Base-by-base conservation (phyloP, 441 rosid species). In the Mallotus japonicus region DNA sequence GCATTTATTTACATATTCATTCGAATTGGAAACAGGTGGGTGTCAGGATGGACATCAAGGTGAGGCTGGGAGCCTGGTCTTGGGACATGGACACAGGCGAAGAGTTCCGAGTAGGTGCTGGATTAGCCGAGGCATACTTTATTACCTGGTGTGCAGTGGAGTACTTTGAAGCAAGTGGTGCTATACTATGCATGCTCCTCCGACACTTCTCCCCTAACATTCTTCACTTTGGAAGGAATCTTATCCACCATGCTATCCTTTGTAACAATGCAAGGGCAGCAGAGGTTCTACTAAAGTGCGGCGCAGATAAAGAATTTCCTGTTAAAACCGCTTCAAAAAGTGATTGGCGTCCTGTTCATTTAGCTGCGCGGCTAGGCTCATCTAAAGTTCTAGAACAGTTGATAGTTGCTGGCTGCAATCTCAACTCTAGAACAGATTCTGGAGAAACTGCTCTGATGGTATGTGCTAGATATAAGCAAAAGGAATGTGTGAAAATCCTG, bases 61-160 rank as follows among this genome's bases (percentile, higher is more conserved):
- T 87, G 73, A 87, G 91, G 77, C 86, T 92, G 6, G 99, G 97
- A 78, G 95, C 94, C 64, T 95, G 99, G 99, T 87, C 97, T 19
- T 93, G 98, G 99, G 97, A 95, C 83, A 78, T 65, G 17, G 76
- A 85, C 60, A 88, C 92, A 14, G 99, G 93, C 12, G 97, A 95
- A 87, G 97, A 95, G 85, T 78, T 88, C 62, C 82, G 94, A 19
- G 97, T 93, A 14, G 99, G 98, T 57, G 98, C 94, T 57, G 99
- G 98, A 84, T 77, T 95, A 71, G 97, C 97, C 32, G 96, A 95
- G 67, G 89, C 99, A 6, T 95, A 93, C 75, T 76, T 83, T 62
- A 78, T 95, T 78, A 82, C 89, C 51, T 91, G 99, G 98, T 95
- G 97, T 75, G 98, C 95, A 1, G 94, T 95, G 59, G 99, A 95